Conservation (phyloP, 306 rosid genomes). For the Oxytropis ochrocephala region DNA sequence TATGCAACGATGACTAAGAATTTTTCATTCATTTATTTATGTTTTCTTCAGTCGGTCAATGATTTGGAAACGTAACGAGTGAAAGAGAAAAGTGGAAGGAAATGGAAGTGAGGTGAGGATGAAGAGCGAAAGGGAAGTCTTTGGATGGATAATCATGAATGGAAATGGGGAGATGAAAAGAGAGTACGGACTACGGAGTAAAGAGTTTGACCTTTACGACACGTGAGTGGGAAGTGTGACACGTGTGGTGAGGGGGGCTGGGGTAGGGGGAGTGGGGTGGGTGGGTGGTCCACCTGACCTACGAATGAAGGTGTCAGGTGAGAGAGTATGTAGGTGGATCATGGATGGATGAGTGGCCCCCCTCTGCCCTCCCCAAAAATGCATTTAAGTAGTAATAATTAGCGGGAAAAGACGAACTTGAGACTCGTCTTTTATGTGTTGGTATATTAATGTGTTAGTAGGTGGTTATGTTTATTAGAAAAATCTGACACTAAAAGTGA, state of each 20-base stretch:
- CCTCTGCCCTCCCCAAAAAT: not conserved
- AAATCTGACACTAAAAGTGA: no score
- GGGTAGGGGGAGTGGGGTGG: not conserved
- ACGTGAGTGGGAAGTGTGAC: constrained; percentile 9
- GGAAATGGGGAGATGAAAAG: not conserved
- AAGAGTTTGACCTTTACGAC: constrained; percentile 10
- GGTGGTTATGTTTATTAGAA: no score
- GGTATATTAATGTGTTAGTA: no score
- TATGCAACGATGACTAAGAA: no score
- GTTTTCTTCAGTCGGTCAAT: no score
- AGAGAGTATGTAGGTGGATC: not conserved
- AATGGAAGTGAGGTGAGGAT: no score
- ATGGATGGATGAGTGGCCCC: not conserved
- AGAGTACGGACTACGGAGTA: constrained; percentile 12
- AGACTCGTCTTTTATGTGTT: no score
- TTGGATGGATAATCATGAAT: not conserved
- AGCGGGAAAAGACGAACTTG: no score
- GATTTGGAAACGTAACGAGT: not conserved
- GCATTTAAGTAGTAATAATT: no score
- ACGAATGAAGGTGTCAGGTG: not conserved
- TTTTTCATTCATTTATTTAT: no score
- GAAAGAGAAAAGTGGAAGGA: not conserved
- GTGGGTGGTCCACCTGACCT: constrained; percentile 16
- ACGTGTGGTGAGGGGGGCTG: constrained; percentile 20
- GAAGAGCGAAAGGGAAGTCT: not conserved